Evolutionary conservation across 176 grass and related monocot genomes (phyloP).

Genomic region (Phoenix dactylifera): DNA sequence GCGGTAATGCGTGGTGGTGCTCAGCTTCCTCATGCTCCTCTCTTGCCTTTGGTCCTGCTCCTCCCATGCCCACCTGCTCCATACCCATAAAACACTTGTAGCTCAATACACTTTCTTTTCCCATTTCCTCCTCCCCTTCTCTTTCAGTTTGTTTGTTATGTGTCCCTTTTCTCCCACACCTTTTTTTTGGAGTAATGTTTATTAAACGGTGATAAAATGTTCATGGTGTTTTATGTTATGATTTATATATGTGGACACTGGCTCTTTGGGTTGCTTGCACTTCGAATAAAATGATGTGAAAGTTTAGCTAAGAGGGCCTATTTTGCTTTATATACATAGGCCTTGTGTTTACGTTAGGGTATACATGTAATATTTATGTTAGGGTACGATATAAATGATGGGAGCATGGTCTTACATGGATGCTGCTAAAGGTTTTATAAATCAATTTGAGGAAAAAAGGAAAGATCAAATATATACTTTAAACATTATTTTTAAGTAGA

Average conservation of each 20-base stretch:
- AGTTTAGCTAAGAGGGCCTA: slow-evolving; percentile 36
- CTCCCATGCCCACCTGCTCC: slow-evolving; percentile 52
- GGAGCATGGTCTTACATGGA: no score
- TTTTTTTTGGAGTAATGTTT: no score
- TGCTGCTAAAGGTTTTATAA: no score
- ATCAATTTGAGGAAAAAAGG: no score
- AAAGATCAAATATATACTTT: no score
- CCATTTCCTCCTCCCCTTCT: not conserved
- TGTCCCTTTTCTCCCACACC: no score
- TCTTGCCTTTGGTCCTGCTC: slow-evolving; percentile 41
- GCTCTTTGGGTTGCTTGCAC: slow-evolving; percentile 62
- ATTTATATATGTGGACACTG: not conserved
- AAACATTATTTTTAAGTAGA: no score
- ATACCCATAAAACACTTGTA: not conserved
- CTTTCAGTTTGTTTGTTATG: not conserved
- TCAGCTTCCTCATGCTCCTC: slow-evolving; percentile 31
- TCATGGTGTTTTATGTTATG: no score
- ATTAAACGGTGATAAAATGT: no score
- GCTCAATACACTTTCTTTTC: not conserved
- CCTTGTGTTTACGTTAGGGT: no score
- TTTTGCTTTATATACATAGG: not conserved
- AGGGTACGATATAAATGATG: no score
- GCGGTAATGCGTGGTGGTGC: slow-evolving; percentile 7
- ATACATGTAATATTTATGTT: no score
- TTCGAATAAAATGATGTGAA: slow-evolving; percentile 80